phyloP scores from a whole-genome alignment of 768 basidiomycete species.

The Rossbeevera mucosa region DNA sequence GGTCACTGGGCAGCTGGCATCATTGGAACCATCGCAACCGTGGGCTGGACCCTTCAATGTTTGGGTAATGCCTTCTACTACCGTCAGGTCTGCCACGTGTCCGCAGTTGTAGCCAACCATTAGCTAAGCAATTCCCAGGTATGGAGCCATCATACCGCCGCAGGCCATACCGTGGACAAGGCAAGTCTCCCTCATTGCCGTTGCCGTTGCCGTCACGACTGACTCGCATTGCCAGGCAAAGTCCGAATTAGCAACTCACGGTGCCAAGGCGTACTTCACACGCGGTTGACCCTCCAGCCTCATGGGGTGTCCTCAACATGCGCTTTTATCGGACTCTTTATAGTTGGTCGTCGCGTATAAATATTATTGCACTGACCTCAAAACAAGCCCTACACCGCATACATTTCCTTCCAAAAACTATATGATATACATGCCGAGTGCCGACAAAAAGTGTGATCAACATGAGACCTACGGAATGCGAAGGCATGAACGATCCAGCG shows the following conservation, averaged over 20 bases:
- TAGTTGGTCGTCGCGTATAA: slow-evolving; percentile 6
- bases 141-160: slow-evolving; percentile 72
- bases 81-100: slow-evolving; percentile 51
- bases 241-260: slow-evolving; percentile 74
- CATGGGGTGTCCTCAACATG: neutral
- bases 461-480: slow-evolving; percentile 53
- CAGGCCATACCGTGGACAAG: slow-evolving; percentile 87
- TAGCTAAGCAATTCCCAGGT: slow-evolving; percentile 42
- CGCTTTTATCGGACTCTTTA: slow-evolving; percentile 1
- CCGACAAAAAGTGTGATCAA: slow-evolving; percentile 2
- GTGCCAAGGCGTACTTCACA: slow-evolving; percentile 85
- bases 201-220: neutral
- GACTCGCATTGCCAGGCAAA: slow-evolving; percentile 55
- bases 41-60: slow-evolving; percentile 87
- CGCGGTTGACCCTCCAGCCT: slow-evolving; percentile 50
- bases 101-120: slow-evolving; percentile 7
- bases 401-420: neutral
- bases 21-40: slow-evolving; percentile 73
- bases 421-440: slow-evolving; percentile 5
- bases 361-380: slow-evolving; percentile 13
- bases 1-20: slow-evolving; percentile 77
- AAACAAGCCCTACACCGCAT: neutral
- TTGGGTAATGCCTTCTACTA: slow-evolving; percentile 78
- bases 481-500: slow-evolving; percentile 79
- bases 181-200: slow-evolving; percentile 32